Evolutionary conservation across 148 eudicot species (phyloP).

Genomic region (Polygonum aviculare): DNA sequence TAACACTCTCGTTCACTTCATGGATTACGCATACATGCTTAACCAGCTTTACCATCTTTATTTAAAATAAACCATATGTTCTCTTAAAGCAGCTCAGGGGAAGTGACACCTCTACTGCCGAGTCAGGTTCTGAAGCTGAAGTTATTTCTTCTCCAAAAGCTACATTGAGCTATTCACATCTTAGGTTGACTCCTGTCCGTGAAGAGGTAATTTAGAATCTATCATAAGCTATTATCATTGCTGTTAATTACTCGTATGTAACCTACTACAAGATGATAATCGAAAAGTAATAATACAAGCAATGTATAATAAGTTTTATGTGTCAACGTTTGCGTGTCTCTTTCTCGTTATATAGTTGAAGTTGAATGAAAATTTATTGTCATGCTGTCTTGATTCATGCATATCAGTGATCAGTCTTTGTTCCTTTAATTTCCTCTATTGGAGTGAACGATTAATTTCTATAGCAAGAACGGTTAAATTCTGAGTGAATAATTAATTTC

Average conservation of each 20-base stretch:
- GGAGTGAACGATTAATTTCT: background rate
- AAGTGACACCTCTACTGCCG: conserved; percentile 88
- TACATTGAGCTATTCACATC: conserved; percentile 51
- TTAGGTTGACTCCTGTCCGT: conserved; percentile 68
- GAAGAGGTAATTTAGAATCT: conserved; percentile 55
- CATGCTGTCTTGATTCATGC: background rate
- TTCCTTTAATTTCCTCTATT: background rate
- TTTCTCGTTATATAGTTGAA: background rate
- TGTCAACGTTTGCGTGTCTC: background rate
- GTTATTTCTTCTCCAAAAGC: conserved; percentile 87
- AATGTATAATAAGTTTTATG: background rate
- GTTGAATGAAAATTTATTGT: background rate
- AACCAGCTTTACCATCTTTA: background rate
- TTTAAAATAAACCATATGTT: background rate
- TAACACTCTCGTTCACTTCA: background rate
- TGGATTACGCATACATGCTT: background rate
- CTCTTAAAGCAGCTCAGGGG: conserved; percentile 52
- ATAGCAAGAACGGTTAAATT: background rate
- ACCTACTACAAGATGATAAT: background rate
- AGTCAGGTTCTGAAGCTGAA: conserved; percentile 99
- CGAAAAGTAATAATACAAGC: background rate
- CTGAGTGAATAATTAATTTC: background rate
- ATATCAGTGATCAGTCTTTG: background rate
- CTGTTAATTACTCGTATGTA: background rate
- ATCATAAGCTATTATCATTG: background rate